These are phyloP conservation scores for Cardamine resedifolia DNA, from an alignment of 345 rosid species.

Conservation along the genomic window DNA sequence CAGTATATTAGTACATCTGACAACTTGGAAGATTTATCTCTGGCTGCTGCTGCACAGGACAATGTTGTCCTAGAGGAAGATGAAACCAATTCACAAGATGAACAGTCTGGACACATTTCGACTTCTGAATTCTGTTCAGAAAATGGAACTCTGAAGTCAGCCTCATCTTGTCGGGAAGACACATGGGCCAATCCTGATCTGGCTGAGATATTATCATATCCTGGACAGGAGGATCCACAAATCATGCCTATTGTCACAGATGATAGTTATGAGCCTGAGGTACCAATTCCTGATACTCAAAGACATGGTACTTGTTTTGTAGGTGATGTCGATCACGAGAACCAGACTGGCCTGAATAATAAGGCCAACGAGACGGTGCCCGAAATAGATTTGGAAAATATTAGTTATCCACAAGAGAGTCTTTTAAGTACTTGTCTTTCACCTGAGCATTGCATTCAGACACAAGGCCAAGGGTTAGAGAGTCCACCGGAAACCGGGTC, in stretches of 20 bases:
- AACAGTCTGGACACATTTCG: neutral
- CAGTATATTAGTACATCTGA: neutral
- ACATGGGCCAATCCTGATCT: neutral
- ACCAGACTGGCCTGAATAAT: neutral
- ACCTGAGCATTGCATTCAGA: neutral
- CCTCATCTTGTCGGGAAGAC: conserved; percentile 6
- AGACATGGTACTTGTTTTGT: neutral
- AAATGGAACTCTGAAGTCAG: neutral
- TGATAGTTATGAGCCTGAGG: conserved; percentile 10
- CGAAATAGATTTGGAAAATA: neutral
- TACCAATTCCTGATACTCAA: neutral
- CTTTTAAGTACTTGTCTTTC: neutral
- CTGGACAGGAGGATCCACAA: conserved; percentile 15
- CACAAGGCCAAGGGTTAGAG: conserved; percentile 6
- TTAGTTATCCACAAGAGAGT: neutral
- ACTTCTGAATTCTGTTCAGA: conserved; percentile 10
- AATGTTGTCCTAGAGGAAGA: neutral
- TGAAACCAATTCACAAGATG: conserved; percentile 14
- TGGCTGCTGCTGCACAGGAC: conserved; percentile 4
- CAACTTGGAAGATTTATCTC: conserved; percentile 2
- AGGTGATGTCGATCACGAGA: neutral
- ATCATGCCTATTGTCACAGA: conserved; percentile 9
- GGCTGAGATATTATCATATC: conserved; percentile 4
- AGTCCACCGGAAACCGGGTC: neutral
- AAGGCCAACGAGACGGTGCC: neutral